Conservation (phyloP, 192 early-diverging fungal species). For the Coemansia sp. region DNA sequence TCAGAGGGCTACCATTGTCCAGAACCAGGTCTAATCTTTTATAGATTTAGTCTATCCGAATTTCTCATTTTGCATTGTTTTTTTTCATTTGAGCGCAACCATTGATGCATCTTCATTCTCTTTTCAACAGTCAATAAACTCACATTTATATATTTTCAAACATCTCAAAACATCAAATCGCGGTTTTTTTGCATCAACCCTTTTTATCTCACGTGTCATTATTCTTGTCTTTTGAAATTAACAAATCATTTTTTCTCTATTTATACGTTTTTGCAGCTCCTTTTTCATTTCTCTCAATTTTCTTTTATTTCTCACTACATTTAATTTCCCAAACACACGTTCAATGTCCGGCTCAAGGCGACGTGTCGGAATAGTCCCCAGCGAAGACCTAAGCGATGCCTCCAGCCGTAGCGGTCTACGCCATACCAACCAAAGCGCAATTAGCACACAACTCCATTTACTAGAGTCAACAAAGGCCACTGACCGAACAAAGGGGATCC, state of each 20-base stretch:
- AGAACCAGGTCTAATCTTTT: slow-evolving; percentile 22
- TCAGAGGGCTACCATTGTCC: slow-evolving; percentile 28
- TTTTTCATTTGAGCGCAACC: not conserved
- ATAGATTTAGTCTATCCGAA: too few species aligned
- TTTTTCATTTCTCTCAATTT: slow-evolving; percentile 1
- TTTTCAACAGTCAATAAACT: too few species aligned
- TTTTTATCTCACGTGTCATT: too few species aligned
- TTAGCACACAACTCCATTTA: slow-evolving; percentile 31
- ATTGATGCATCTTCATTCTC: not conserved
- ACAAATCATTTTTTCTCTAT: not conserved
- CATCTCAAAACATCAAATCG: too few species aligned
- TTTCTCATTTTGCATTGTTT: not conserved
- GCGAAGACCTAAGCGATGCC: slow-evolving; percentile 19
- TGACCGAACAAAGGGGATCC: slow-evolving; percentile 39
- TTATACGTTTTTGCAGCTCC: slow-evolving; percentile 8
- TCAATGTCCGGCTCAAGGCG: slow-evolving; percentile 33
- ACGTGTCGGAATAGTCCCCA: slow-evolving; percentile 38
- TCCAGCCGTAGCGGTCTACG: not conserved
- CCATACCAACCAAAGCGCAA: slow-evolving; percentile 14
- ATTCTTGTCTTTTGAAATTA: not conserved
- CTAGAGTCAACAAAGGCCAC: slow-evolving; percentile 48
- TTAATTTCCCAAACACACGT: not conserved
- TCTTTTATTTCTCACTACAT: not conserved
- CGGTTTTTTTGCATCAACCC: too few species aligned
- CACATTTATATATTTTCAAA: too few species aligned